Conservation (phyloP, 2,329 filamentous ascomycete species). For the Claviceps humidiphila region DNA sequence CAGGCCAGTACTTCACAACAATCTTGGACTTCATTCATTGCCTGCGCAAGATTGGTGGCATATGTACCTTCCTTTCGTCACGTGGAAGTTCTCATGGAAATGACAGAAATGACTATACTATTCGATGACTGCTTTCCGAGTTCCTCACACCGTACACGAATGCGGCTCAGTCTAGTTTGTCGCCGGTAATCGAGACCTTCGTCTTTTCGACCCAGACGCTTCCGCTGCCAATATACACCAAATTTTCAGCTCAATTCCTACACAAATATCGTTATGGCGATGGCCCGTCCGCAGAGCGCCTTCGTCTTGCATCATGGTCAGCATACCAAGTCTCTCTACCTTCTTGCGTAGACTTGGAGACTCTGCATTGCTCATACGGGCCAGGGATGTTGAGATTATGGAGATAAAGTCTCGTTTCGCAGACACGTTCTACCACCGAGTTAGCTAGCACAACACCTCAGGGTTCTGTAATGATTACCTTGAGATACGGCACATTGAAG, state of each 20-base stretch:
- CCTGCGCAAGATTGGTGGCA: too few relatives aligned
- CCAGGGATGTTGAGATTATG: constrained; percentile 17
- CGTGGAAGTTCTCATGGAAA: background rate
- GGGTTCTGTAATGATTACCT: constrained; percentile 12
- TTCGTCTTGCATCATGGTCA: background rate
- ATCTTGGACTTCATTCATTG: too few relatives aligned
- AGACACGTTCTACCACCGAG: constrained; percentile 12
- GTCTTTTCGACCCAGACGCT: background rate
- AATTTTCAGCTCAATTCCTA: constrained; percentile 9
- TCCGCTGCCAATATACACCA: constrained; percentile 15
- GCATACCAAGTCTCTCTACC: constrained; percentile 7
- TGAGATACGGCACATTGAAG: constrained; percentile 23
- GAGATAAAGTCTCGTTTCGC: constrained; percentile 15
- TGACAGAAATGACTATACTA: background rate
- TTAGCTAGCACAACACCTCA: constrained; percentile 1
- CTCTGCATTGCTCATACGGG: constrained; percentile 20
- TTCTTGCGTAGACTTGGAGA: constrained; percentile 21
- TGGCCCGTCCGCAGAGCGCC: background rate
- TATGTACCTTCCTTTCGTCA: background rate
- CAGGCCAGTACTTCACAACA: too few relatives aligned
- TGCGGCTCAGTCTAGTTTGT: background rate
- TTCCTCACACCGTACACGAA: background rate
- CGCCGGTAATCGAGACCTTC: background rate
- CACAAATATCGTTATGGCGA: background rate
- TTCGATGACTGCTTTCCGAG: background rate